These are phyloP conservation scores for Gynandropsis gynandra DNA, from an alignment of 345 rosid species.

Conservation along the genomic window DNA sequence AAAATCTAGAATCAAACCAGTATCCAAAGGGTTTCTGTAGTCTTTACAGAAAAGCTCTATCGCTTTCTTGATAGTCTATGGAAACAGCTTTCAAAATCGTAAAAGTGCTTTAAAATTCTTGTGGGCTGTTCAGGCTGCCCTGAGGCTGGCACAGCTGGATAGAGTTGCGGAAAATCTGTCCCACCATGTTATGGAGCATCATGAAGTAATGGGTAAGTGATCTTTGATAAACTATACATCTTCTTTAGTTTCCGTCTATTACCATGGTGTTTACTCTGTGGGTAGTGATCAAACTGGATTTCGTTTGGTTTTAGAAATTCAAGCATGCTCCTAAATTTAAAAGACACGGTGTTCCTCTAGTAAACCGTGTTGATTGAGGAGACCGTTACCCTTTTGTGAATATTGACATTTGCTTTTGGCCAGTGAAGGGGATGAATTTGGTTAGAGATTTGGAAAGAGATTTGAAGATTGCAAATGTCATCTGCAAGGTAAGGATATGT, in stretches of 20 bases:
- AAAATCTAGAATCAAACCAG: not conserved
- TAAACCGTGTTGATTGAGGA: not conserved
- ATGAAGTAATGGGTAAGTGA: slow-evolving; percentile 93
- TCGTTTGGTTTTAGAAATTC: too few relatives aligned
- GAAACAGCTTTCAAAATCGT: too few relatives aligned
- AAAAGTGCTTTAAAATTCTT: not conserved
- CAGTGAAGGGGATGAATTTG: slow-evolving; percentile 99
- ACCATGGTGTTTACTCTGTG: too few relatives aligned
- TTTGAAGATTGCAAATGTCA: slow-evolving; percentile 90
- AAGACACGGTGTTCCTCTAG: not conserved
- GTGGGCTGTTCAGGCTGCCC: slow-evolving; percentile 53
- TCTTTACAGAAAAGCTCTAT: too few relatives aligned
- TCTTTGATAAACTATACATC: not conserved
- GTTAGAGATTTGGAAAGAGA: slow-evolving; percentile 96
- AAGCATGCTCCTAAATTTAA: not conserved
- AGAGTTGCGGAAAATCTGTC: slow-evolving; percentile 74
- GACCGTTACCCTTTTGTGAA: slow-evolving; percentile 6
- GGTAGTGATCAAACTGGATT: too few relatives aligned
- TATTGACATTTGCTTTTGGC: slow-evolving; percentile 39
- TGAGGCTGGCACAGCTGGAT: slow-evolving; percentile 87
- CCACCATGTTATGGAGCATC: slow-evolving; percentile 87
- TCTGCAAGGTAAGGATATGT: slow-evolving; percentile 67
- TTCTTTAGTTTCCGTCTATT: too few relatives aligned
- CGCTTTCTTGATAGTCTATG: too few relatives aligned
- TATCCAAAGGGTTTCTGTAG: slow-evolving; percentile 1